Conservation (phyloP, 2,329 filamentous ascomycete species). For the Xylaria sp. region DNA sequence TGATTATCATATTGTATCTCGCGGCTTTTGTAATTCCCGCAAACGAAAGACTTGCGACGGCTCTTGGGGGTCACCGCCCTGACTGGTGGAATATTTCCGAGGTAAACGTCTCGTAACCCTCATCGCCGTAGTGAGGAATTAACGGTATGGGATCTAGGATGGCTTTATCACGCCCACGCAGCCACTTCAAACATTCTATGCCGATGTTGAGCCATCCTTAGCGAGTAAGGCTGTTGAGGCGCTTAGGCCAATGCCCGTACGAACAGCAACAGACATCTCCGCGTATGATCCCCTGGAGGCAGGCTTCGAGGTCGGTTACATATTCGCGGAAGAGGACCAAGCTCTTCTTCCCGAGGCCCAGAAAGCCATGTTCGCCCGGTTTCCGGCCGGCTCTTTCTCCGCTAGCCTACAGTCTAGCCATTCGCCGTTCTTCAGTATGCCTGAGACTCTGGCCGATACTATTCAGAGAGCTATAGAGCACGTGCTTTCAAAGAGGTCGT, state of each 20-base stretch:
- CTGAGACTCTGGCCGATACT: slow-evolving; percentile 16
- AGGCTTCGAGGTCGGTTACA: slow-evolving; percentile 33
- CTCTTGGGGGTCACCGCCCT: neutral
- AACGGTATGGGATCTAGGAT: neutral
- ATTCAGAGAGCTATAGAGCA: slow-evolving; percentile 20
- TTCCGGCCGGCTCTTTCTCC: slow-evolving; percentile 30
- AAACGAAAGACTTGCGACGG: neutral
- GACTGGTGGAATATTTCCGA: slow-evolving; percentile 12
- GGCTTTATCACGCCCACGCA: slow-evolving; percentile 14
- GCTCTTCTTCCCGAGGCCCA: slow-evolving; percentile 28
- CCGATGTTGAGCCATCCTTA: slow-evolving; percentile 26
- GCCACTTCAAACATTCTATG: slow-evolving; percentile 25
- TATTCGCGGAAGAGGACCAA: slow-evolving; percentile 34
- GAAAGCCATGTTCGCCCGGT: slow-evolving; percentile 21
- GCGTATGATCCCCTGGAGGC: slow-evolving; percentile 20
- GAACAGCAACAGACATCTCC: slow-evolving; percentile 16
- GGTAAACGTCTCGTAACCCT: neutral
- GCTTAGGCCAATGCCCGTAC: slow-evolving; percentile 21
- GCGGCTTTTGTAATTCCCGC: slow-evolving; percentile 27
- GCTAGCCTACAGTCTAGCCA: slow-evolving; percentile 31
- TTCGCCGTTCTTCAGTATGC: slow-evolving; percentile 32
- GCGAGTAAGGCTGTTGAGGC: slow-evolving; percentile 20
- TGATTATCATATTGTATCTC: slow-evolving; percentile 34
- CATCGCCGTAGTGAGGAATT: neutral
- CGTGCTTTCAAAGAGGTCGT: slow-evolving; percentile 2